Evolutionary conservation across 2,329 filamentous ascomycete species (phyloP).

Genomic region (Cytospora chrysosperma): DNA sequence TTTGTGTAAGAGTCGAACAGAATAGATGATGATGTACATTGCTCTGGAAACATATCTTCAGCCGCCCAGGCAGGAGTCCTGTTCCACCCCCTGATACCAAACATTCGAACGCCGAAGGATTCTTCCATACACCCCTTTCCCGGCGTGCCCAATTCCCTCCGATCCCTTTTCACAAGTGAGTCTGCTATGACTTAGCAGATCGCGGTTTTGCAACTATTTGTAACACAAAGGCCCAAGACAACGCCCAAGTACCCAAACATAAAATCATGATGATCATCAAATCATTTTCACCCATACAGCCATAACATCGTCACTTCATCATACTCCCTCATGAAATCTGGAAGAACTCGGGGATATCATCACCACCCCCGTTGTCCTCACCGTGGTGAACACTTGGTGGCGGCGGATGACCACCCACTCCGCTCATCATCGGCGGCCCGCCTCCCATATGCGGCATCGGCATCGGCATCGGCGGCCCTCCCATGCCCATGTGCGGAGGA

Average conservation of each 20-base stretch:
- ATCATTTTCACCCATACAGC: not conserved
- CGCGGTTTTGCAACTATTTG: not conserved
- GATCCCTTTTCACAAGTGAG: not conserved
- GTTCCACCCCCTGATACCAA: slow-evolving; percentile 6
- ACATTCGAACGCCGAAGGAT: not conserved
- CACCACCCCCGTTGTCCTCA: not conserved
- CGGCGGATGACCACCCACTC: not conserved
- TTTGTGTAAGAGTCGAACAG: not conserved
- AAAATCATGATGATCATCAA: not conserved
- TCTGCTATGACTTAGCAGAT: not conserved
- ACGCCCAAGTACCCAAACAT: not conserved
- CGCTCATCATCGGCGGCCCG: slow-evolving; percentile 4
- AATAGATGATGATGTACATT: slow-evolving; percentile 3
- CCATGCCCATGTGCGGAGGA: slow-evolving; percentile 1
- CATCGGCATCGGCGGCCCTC: not conserved
- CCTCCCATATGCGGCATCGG: not conserved
- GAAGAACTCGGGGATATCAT: slow-evolving; percentile 11
- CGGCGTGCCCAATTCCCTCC: no score
- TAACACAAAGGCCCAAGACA: not conserved
- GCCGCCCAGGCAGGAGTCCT: slow-evolving; percentile 4
- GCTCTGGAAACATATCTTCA: not conserved
- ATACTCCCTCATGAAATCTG: not conserved
- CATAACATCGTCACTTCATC: not conserved
- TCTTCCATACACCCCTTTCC: no score
- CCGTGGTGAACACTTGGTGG: not conserved